Conservation (phyloP, 2,329 filamentous ascomycete genomes). For the Trichophyton benhamiae region DNA sequence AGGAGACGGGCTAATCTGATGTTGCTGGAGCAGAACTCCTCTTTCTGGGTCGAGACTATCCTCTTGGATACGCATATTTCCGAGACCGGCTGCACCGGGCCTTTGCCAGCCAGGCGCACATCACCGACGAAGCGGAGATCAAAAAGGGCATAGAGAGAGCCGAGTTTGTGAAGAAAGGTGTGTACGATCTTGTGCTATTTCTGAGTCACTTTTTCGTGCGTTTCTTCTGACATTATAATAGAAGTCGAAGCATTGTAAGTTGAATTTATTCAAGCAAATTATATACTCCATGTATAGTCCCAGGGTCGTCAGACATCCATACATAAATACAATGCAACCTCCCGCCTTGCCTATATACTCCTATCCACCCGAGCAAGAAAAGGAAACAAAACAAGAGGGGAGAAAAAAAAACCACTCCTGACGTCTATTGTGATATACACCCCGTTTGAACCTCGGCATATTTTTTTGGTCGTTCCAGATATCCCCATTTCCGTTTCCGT, state of each 20-base stretch:
- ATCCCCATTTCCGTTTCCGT: background rate
- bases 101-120: slow-evolving; percentile 60
- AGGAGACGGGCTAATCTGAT: background rate
- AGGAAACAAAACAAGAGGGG: background rate
- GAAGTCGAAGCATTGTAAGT: slow-evolving; percentile 88
- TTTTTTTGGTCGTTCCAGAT: background rate
- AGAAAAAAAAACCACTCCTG: background rate
- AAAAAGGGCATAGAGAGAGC: slow-evolving; percentile 61
- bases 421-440: background rate
- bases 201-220: background rate
- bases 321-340: background rate
- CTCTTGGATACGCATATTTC: slow-evolving; percentile 73
- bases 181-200: slow-evolving; percentile 5
- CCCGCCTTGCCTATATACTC: background rate
- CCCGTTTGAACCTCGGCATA: background rate
- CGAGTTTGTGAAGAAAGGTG: slow-evolving; percentile 84
- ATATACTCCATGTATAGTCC: background rate
- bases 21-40: slow-evolving; percentile 56
- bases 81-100: slow-evolving; percentile 69
- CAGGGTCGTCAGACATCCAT: background rate
- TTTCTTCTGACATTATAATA: slow-evolving; percentile 25
- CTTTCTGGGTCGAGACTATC: slow-evolving; percentile 73
- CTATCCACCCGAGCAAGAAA: background rate
- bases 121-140: slow-evolving; percentile 65
- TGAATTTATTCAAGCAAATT: background rate